Evolutionary conservation across 2,329 filamentous ascomycete genomes (phyloP).

Genomic region (Diaporthe citriasiana): DNA sequence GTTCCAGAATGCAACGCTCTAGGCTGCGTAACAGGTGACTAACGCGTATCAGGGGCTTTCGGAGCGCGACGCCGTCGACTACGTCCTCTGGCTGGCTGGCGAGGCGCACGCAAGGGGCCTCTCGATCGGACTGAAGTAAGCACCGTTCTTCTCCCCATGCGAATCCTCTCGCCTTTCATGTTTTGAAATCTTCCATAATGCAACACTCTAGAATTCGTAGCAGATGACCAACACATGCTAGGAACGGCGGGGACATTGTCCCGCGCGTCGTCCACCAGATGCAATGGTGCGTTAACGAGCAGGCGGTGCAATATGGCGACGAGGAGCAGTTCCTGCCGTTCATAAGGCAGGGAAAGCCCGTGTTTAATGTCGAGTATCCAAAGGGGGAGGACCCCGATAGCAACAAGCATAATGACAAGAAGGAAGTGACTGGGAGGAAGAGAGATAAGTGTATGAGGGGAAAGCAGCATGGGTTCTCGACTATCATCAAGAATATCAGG

Average conservation of each 20-base stretch:
- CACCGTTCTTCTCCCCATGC: too few species aligned
- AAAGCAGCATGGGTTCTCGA: constrained; percentile 42
- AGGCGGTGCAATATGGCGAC: constrained; percentile 67
- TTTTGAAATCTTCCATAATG: too few species aligned
- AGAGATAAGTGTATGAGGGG: constrained; percentile 45
- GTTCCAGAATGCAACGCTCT: too few species aligned
- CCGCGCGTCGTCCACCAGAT: constrained; percentile 52
- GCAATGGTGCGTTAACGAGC: constrained; percentile 71
- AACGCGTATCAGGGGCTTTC: constrained; percentile 53
- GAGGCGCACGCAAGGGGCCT: constrained; percentile 61
- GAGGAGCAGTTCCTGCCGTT: constrained; percentile 65
- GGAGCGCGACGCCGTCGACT: constrained; percentile 60
- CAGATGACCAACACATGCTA: too few species aligned
- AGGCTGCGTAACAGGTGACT: too few species aligned
- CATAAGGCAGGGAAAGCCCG: constrained; percentile 66
- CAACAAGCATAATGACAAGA: constrained; percentile 46
- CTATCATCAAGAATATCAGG: constrained; percentile 41
- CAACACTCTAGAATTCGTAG: too few species aligned
- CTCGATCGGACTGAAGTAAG: constrained; percentile 69
- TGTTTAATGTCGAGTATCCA: constrained; percentile 74
- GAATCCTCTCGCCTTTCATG: too few species aligned
- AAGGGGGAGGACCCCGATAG: constrained; percentile 51
- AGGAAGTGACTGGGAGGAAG: constrained; percentile 56
- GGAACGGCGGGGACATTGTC: constrained; percentile 67
- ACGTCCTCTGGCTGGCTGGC: constrained; percentile 64